These are phyloP conservation scores for Phellopilus nigrolimitatus DNA, from an alignment of 1,284 basidiomycete species.

Conservation along the genomic window DNA sequence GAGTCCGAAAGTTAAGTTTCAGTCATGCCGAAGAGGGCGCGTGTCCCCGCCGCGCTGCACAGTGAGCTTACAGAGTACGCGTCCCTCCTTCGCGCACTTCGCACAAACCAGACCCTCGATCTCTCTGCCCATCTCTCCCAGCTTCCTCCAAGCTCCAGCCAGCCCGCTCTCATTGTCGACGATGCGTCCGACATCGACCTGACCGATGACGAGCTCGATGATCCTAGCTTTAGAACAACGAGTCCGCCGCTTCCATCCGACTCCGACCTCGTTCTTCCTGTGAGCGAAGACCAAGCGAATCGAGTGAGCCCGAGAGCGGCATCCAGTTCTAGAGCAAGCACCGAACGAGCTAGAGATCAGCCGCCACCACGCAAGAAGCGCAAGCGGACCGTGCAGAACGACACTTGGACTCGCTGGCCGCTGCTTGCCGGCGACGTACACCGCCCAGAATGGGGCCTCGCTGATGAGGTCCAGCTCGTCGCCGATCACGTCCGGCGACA, in stretches of 20 bases:
- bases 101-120: conserved; percentile 49
- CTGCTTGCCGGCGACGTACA: conserved; percentile 50
- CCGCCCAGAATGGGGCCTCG: conserved; percentile 53
- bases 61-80: conserved; percentile 59
- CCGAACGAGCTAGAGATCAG: too few relatives aligned
- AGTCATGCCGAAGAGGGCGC: conserved; percentile 42
- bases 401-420: conserved; percentile 66
- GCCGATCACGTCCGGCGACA: conserved; percentile 30
- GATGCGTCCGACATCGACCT: background rate
- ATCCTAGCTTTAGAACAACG: too few relatives aligned
- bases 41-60: conserved; percentile 46
- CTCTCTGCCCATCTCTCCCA: conserved; percentile 43
- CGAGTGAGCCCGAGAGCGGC: too few relatives aligned
- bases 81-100: conserved; percentile 53
- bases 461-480: conserved; percentile 51
- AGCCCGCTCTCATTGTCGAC: conserved; percentile 7
- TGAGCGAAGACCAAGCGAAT: too few relatives aligned
- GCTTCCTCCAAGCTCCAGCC: conserved; percentile 18
- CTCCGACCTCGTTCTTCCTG: too few relatives aligned
- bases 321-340: too few relatives aligned
- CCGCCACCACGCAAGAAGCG: too few relatives aligned
- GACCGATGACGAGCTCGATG: background rate
- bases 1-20: too few relatives aligned
- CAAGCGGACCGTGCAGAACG: too few relatives aligned
- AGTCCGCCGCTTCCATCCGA: too few relatives aligned